Percentiles rank a stretch among this genome's conserved stretches.
Conservation (phyloP, 140 eudicot species). For the Senecio squalidus region DNA sequence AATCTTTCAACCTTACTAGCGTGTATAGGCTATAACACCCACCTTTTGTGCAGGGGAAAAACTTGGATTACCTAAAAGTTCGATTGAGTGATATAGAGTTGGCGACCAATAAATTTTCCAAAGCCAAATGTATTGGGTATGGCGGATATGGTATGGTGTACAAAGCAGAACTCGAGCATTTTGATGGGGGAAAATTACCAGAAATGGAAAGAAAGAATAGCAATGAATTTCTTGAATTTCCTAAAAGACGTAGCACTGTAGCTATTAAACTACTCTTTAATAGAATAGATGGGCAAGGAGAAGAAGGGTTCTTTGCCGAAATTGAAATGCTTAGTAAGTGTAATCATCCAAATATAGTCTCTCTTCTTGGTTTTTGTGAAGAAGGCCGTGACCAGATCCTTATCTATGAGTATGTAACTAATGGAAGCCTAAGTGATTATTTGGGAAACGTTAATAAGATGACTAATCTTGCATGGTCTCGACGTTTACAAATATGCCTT, state of each 20-base stretch:
- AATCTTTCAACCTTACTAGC: no score
- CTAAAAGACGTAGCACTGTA: background rate
- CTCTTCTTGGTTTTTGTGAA: no score
- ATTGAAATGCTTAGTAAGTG: background rate
- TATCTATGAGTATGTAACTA: no score
- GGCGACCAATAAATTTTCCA: no score
- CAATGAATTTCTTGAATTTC: background rate
- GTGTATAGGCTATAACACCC: no score
- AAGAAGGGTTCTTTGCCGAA: background rate
- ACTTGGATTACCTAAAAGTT: background rate
- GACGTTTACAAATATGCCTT: conserved; percentile 7
- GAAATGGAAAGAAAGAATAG: background rate
- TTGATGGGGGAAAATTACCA: background rate
- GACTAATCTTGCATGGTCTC: background rate
- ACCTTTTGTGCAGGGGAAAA: background rate
- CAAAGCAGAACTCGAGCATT: background rate
- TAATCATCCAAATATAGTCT: no score
- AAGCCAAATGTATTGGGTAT: background rate
- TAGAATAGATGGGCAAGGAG: background rate
- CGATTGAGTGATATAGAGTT: background rate
- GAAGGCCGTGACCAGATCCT: no score
- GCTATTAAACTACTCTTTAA: background rate
- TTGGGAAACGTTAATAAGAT: no score
- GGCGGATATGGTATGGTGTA: no score
- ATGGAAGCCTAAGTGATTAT: no score